Conservation (phyloP, 305 asterid genomes). For the Fraxinus greggii region DNA sequence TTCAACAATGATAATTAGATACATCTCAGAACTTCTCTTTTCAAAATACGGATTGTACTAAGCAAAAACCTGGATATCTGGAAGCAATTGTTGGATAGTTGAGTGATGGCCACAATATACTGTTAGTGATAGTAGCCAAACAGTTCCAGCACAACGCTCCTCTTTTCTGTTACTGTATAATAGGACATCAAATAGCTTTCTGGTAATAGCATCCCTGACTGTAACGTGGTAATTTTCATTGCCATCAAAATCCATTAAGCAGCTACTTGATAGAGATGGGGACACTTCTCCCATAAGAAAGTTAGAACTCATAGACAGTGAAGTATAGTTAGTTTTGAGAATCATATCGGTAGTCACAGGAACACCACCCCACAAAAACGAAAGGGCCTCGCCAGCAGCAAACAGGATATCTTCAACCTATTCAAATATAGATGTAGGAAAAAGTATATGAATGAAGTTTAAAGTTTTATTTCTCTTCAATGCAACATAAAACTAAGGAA, state of each 20-base stretch:
- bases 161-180: conserved; percentile 91
- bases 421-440: conserved; percentile 25
- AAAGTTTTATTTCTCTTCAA: conserved; percentile 13
- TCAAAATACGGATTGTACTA: background rate
- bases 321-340: conserved; percentile 83
- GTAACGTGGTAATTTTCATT: conserved; percentile 60
- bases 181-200: conserved; percentile 87
- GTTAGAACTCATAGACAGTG: conserved; percentile 85
- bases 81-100: conserved; percentile 85
- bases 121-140: conserved; percentile 90
- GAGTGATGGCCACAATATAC: conserved; percentile 87
- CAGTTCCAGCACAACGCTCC: conserved; percentile 99
- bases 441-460: conserved; percentile 15
- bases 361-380: conserved; percentile 98
- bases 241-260: conserved; percentile 48
- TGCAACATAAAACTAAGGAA: conserved; percentile 18
- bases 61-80: conserved; percentile 88
- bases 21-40: background rate
- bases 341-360: conserved; percentile 86
- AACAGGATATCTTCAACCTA: conserved; percentile 95
- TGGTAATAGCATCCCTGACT: conserved; percentile 77
- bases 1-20: background rate
- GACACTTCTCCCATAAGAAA: conserved; percentile 83
- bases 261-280: conserved; percentile 44
- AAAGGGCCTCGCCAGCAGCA: conserved; percentile 99